Percentiles rank a stretch among this genome's conserved stretches.
These are phyloP conservation scores for Leccinellum luteum DNA, from an alignment of 768 basidiomycete genomes.

Conservation along the genomic window DNA sequence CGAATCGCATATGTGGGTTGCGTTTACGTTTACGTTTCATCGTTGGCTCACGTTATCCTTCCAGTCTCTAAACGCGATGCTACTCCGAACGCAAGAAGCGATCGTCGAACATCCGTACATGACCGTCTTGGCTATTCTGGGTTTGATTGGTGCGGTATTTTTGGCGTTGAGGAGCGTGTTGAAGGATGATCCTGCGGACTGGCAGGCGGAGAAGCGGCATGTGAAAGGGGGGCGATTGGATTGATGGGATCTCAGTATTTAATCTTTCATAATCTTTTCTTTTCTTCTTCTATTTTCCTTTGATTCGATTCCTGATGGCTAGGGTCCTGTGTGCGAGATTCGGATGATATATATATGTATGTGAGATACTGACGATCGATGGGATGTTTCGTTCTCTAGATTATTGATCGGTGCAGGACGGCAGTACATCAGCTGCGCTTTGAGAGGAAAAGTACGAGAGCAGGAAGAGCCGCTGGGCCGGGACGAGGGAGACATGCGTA, in stretches of 20 bases:
- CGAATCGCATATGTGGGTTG: constrained; percentile 57
- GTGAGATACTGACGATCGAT: background rate
- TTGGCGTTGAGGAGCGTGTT: constrained; percentile 16
- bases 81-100: constrained; percentile 7
- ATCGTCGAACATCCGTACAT: constrained; percentile 23
- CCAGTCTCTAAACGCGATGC: constrained; percentile 17
- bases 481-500: no score
- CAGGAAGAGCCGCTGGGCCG: no score
- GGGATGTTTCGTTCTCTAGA: background rate
- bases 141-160: constrained; percentile 4
- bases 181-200: constrained; percentile 14
- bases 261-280: background rate
- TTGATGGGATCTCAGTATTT: constrained; percentile 8
- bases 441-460: no score
- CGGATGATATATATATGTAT: background rate
- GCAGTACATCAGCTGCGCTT: no score
- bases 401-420: no score
- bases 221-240: constrained; percentile 23
- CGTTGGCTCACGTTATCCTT: background rate
- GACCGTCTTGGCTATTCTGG: constrained; percentile 5
- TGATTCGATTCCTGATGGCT: background rate
- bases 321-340: background rate
- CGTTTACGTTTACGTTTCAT: background rate
- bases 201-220: constrained; percentile 15
- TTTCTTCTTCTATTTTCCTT: background rate